These are phyloP conservation scores for Trichophaea hybrida DNA, from an alignment of 2,329 filamentous ascomycete species.

Conservation along the genomic window DNA sequence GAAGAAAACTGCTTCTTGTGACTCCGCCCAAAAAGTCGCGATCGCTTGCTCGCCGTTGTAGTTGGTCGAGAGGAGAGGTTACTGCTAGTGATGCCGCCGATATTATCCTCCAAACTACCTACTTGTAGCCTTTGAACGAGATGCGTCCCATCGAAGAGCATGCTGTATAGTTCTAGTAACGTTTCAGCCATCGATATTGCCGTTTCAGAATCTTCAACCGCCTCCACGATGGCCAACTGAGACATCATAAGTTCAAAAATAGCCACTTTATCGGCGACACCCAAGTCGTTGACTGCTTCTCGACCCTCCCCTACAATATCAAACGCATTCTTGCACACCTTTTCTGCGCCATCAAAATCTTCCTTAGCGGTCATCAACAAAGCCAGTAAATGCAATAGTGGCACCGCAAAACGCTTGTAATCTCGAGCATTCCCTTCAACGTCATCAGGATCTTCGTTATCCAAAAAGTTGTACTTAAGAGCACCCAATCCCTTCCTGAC, in stretches of 20 bases:
- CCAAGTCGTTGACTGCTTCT: constrained; percentile 19
- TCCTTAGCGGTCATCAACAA: constrained; percentile 74
- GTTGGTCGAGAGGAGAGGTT: constrained; percentile 11
- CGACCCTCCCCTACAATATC: constrained; percentile 39
- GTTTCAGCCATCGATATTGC: constrained; percentile 83
- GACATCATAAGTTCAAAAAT: constrained; percentile 95
- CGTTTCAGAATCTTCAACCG: constrained; percentile 66
- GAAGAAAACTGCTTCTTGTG: constrained; percentile 18
- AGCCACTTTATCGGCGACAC: constrained; percentile 53
- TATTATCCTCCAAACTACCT: constrained; percentile 7
- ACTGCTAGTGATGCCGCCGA: constrained; percentile 12
- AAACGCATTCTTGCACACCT: constrained; percentile 78
- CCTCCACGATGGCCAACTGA: constrained; percentile 68
- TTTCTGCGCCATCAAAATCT: constrained; percentile 64
- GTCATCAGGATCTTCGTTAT: constrained; percentile 30
- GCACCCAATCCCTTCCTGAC: constrained; percentile 61
- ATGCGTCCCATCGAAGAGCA: constrained; percentile 47
- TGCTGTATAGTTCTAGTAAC: constrained; percentile 64
- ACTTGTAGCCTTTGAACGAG: constrained; percentile 9
- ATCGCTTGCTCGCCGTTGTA: constrained; percentile 17
- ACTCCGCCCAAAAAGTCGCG: constrained; percentile 14
- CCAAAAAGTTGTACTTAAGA: constrained; percentile 37
- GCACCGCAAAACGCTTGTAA: constrained; percentile 37
- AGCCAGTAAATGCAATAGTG: constrained; percentile 82
- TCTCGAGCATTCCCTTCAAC: constrained; percentile 20